phyloP scores from a whole-genome alignment of 2,329 filamentous ascomycete species.

The Juglanconis sp. region DNA sequence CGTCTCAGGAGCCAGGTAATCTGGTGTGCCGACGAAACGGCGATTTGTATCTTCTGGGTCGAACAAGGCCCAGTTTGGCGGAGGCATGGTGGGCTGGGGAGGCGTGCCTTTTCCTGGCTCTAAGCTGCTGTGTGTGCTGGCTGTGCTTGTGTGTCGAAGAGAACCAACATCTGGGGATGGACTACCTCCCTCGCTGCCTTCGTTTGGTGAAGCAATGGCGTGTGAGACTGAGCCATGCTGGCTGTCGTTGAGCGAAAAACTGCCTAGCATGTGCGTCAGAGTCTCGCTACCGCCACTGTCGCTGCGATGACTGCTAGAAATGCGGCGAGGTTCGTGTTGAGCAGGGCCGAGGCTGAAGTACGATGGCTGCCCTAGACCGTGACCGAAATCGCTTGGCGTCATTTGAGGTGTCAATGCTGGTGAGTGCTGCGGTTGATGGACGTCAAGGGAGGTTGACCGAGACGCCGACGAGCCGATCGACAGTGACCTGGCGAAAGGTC shows the following conservation, averaged over 20 bases:
- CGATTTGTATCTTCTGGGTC: conserved; percentile 91
- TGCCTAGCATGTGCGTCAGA: conserved; percentile 76
- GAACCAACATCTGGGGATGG: conserved; percentile 74
- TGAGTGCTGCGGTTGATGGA: conserved; percentile 67
- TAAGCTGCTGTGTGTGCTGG: conserved; percentile 40
- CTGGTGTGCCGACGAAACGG: conserved; percentile 92
- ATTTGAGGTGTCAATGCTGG: conserved; percentile 83
- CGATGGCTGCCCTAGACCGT: conserved; percentile 75
- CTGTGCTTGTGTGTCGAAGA: conserved; percentile 51
- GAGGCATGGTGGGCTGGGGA: conserved; percentile 69
- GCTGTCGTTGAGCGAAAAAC: conserved; percentile 69
- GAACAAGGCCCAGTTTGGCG: conserved; percentile 89
- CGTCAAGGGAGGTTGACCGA: conserved; percentile 88
- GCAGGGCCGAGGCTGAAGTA: conserved; percentile 76
- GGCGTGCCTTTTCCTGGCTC: conserved; percentile 58
- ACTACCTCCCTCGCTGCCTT: conserved; percentile 67
- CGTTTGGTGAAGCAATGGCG: conserved; percentile 59
- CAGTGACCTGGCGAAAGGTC: conserved; percentile 80
- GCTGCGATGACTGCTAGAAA: conserved; percentile 80
- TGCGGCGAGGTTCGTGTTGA: conserved; percentile 59
- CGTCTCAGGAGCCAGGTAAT: conserved; percentile 95
- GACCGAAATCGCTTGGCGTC: conserved; percentile 67
- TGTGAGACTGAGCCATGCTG: conserved; percentile 39
- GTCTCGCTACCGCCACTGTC: conserved; percentile 91
- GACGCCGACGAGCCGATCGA: conserved; percentile 75